These are phyloP conservation scores for Nakazawaea ambrosiae DNA, from an alignment of 805 yeast genomes.

Conservation along the genomic window DNA sequence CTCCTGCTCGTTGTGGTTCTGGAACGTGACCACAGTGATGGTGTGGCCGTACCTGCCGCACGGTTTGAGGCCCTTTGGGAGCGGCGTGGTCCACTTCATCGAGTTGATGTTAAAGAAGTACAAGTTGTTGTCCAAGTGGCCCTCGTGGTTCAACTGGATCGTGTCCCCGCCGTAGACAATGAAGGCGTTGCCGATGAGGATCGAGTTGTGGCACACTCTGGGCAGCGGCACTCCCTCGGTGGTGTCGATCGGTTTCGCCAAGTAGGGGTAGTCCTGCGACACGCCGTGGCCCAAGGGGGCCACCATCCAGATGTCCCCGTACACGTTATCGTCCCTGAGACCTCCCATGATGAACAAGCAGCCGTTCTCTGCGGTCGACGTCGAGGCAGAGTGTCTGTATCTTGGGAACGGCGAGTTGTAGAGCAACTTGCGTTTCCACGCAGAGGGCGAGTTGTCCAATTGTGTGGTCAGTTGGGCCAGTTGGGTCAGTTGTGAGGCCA, in stretches of 20 bases:
- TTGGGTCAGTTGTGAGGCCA: not conserved
- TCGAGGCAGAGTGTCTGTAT: conserved; percentile 84
- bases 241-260: conserved; percentile 54
- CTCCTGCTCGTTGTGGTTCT: conserved; percentile 30
- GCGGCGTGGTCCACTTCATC: conserved; percentile 72
- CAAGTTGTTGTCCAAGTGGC: conserved; percentile 81
- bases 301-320: conserved; percentile 93
- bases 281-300: conserved; percentile 38
- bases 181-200: conserved; percentile 89
- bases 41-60: conserved; percentile 94
- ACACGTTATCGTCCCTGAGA: conserved; percentile 81
- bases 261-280: conserved; percentile 28
- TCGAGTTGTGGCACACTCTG: conserved; percentile 92
- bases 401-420: conserved; percentile 87
- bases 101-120: conserved; percentile 80
- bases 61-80: conserved; percentile 71
- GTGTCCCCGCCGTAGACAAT: conserved; percentile 97
- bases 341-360: conserved; percentile 94
- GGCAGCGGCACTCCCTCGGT: conserved; percentile 86
- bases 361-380: conserved; percentile 68
- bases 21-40: conserved; percentile 64
- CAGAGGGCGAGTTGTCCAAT: conserved; percentile 26
- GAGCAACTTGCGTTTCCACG: conserved; percentile 63
- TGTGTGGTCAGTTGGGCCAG: not conserved
- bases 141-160: conserved; percentile 62